These are phyloP conservation scores for Barnettozyma pratensis DNA, from an alignment of 805 yeast genomes.

Conservation along the genomic window DNA sequence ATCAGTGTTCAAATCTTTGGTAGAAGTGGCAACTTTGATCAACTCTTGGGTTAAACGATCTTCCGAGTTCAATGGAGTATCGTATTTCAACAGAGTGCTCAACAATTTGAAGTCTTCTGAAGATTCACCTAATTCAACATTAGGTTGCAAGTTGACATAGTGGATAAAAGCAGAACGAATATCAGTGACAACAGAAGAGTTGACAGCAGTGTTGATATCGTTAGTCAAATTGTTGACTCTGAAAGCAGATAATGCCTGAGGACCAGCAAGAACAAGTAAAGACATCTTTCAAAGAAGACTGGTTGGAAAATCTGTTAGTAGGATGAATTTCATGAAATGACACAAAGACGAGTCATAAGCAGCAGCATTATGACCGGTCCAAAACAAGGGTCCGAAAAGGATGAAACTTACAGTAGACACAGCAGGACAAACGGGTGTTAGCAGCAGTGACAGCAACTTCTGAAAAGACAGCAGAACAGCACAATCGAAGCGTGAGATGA, in stretches of 20 bases:
- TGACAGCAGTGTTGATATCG: slow-evolving; percentile 68
- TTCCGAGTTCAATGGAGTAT: slow-evolving; percentile 50
- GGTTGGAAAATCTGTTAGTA: background rate
- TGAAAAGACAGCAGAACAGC: too few relatives aligned
- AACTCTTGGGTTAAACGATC: slow-evolving; percentile 41
- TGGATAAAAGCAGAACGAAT: slow-evolving; percentile 77
- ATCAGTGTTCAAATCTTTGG: slow-evolving; percentile 27
- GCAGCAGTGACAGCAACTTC: too few relatives aligned
- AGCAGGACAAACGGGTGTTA: too few relatives aligned
- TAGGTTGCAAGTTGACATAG: slow-evolving; percentile 56
- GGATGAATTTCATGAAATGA: too few relatives aligned
- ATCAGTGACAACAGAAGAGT: slow-evolving; percentile 56
- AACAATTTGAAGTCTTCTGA: slow-evolving; percentile 44
- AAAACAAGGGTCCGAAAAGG: too few relatives aligned
- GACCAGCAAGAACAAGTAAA: slow-evolving; percentile 70
- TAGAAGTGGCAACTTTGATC: slow-evolving; percentile 30
- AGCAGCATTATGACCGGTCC: too few relatives aligned
- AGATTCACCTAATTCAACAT: slow-evolving; percentile 21
- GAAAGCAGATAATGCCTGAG: slow-evolving; percentile 82
- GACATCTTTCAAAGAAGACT: slow-evolving; percentile 25
- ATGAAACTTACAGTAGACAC: too few relatives aligned
- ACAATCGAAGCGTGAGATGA: too few relatives aligned
- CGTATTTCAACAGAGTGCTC: slow-evolving; percentile 67
- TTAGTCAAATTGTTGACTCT: slow-evolving; percentile 69
- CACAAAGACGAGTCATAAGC: too few relatives aligned